Conservation (phyloP, 768 basidiomycete genomes). For the Mrakia frigida region DNA sequence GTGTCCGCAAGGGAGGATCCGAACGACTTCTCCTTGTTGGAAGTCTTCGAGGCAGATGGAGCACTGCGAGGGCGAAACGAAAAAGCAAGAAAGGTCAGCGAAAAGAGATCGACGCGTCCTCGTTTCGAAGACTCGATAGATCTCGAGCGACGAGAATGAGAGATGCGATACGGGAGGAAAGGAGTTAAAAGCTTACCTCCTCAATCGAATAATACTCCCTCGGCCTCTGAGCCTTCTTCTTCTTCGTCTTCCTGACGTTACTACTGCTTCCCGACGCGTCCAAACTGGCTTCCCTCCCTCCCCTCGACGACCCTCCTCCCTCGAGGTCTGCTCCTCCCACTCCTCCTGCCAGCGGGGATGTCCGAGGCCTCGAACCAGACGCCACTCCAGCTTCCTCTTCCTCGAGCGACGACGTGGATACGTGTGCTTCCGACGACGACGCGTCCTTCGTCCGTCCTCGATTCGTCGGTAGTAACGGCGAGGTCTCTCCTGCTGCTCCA, state of each 20-base stretch:
- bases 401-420: background rate
- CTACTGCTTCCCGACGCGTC: background rate
- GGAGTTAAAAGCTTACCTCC: background rate
- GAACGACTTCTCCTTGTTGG: constrained; percentile 76
- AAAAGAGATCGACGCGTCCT: constrained; percentile 74
- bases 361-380: background rate
- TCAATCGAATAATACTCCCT: constrained; percentile 17
- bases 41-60: constrained; percentile 90
- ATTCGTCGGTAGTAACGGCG: background rate
- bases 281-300: too few relatives aligned
- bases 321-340: too few relatives aligned
- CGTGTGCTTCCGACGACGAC: background rate
- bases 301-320: too few relatives aligned
- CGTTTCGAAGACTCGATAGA: background rate
- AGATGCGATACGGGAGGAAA: background rate
- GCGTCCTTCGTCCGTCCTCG: background rate
- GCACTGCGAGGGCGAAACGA: constrained; percentile 65
- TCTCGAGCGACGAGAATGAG: background rate
- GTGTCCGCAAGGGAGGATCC: constrained; percentile 89
- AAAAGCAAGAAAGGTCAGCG: constrained; percentile 34
- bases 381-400: background rate
- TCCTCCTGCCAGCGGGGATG: background rate
- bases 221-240: constrained; percentile 8
- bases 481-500: background rate
- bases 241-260: background rate